Conservation (phyloP, 352 stramenopile genomes). For the Elongisporangium prolatum region DNA sequence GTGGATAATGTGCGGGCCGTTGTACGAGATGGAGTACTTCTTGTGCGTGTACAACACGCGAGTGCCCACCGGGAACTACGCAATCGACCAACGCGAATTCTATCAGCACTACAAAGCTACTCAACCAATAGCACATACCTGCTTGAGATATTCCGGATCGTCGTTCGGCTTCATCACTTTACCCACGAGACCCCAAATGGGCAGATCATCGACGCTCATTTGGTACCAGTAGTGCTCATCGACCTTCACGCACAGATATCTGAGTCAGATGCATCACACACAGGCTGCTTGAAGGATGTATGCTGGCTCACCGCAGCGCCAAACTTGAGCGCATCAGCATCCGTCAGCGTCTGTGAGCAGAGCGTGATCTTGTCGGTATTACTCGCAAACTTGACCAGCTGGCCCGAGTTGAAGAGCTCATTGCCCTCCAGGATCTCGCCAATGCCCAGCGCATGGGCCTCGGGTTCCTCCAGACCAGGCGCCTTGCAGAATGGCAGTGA, state of each 20-base stretch:
- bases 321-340: constrained; percentile 75
- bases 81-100: no score
- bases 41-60: constrained; percentile 96
- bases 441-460: constrained; percentile 85
- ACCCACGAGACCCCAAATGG: constrained; percentile 98
- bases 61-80: constrained; percentile 66
- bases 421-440: constrained; percentile 96
- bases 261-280: not conserved
- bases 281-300: not conserved
- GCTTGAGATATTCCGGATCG: constrained; percentile 76
- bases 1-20: constrained; percentile 96
- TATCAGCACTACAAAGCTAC: not conserved
- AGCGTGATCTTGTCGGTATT: constrained; percentile 61
- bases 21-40: constrained; percentile 96
- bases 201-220: constrained; percentile 98
- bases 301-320: constrained; percentile 43
- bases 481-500: constrained; percentile 96
- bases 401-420: constrained; percentile 92
- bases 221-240: constrained; percentile 99
- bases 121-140: constrained; percentile 15
- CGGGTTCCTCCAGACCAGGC: constrained; percentile 78
- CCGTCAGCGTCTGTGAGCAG: constrained; percentile 67
- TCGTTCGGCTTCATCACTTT: constrained; percentile 92
- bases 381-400: constrained; percentile 73
- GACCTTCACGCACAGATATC: constrained; percentile 27